Evolutionary conservation across 176 grass and related monocot genomes (phyloP), one percentile per base, ranked within the genome.

Genomic region (sorghum (Sorghum bicolor)): DNA sequence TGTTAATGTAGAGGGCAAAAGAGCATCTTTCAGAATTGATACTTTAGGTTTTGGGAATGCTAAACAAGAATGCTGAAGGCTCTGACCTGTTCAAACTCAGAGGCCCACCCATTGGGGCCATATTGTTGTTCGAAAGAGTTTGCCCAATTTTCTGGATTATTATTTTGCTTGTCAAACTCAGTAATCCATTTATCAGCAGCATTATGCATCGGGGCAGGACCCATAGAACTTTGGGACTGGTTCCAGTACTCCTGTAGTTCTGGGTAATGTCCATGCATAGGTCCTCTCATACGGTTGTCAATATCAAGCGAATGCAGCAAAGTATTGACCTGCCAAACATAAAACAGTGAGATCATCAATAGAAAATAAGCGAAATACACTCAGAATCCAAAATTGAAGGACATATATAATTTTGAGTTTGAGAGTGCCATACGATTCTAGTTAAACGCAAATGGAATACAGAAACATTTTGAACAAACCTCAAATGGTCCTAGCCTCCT

Each of bases 171-270:
- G 75, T 70, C 77, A 66, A 96, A 99, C 77, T 99, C 96, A 12
- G 87, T 89, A 88, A 87, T 86, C 96, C 96, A 99, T 81, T 87
- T 94, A 89, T 96, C 86, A 85, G 89, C 57, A 89, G 84, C 74
- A 91, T 92, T 91, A 81, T 88, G 89, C 86, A 99, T 96, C 65
- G 87, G 83, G 52, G 66, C 84, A 70, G 89, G 79, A 63, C 77
- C 94, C 70, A 91, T 38, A 66, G 77, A 78, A 63, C 78, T 87
- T 92, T 99, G 93, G 29, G 96, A 94, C 60, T 99, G 93, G 66
- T 90, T 99, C 96, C 96, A 99, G 68, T 99, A 96, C 87, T 94
- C 80, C 87, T 99, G 88, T 87, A 99, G 75, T 79, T 99, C 93
- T 77, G 87, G 81, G 74, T 89, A 91, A 52, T 82, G 83, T 70